phyloP scores from a whole-genome alignment of 2,329 filamentous ascomycete species.

The Colletotrichum lentis region DNA sequence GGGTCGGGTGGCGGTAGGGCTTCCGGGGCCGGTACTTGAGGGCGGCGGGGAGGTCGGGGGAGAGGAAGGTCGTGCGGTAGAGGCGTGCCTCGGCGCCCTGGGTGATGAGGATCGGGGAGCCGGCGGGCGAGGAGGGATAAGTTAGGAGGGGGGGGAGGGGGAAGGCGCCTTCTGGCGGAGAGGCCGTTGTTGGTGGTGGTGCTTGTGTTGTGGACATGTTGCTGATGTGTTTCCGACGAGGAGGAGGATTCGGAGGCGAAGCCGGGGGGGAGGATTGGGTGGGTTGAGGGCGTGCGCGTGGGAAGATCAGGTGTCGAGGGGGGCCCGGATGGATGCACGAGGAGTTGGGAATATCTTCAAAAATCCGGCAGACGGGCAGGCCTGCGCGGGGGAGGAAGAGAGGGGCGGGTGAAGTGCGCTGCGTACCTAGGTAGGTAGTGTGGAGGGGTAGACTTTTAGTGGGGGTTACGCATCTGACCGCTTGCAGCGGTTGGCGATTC shows the following conservation, averaged over 20 bases:
- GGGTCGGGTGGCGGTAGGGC: conserved; percentile 87
- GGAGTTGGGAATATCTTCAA: conserved; percentile 36
- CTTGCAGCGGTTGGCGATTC: neutral
- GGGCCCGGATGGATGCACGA: neutral
- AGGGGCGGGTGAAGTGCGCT: neutral
- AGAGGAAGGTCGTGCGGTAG: conserved; percentile 84
- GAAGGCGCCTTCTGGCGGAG: conserved; percentile 43
- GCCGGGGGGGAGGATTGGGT: too few relatives aligned
- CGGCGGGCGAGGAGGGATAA: conserved; percentile 67
- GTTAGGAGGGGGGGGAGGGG: conserved; percentile 72
- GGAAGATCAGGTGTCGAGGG: neutral
- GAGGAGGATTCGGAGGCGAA: too few relatives aligned
- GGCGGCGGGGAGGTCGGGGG: conserved; percentile 72
- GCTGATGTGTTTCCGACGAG: neutral
- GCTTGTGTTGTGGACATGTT: neutral
- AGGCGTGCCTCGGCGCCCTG: conserved; percentile 97
- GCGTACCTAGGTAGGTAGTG: too few relatives aligned
- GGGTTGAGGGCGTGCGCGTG: neutral
- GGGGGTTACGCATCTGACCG: neutral
- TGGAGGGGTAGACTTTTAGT: neutral
- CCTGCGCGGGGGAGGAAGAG: neutral
- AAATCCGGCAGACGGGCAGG: neutral
- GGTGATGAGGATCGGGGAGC: conserved; percentile 68
- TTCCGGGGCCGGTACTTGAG: conserved; percentile 93
- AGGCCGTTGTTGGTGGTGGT: conserved; percentile 4